Percentiles rank a stretch among this genome's conserved stretches.
Conservation (phyloP, 148 eudicot species). For the Rhododendron mucronatum region DNA sequence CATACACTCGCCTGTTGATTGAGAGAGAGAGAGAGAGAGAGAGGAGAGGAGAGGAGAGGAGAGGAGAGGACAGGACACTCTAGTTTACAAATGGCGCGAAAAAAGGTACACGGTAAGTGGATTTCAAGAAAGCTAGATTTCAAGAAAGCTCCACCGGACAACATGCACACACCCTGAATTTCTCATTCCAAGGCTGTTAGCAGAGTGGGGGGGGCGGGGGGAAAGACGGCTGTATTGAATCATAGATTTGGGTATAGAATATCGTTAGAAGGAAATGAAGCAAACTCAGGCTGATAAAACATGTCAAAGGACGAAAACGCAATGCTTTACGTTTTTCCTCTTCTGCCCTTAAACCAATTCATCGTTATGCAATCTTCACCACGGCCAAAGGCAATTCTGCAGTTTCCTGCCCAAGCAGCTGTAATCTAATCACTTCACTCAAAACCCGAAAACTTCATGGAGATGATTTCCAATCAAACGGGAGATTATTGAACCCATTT, state of each 20-base stretch:
- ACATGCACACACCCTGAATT: slow-evolving; percentile 4
- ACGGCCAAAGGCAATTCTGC: slow-evolving; percentile 3
- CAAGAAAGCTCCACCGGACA: slow-evolving; percentile 16
- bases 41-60: neutral
- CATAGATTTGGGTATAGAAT: neutral
- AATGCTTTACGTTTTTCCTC: slow-evolving; percentile 18
- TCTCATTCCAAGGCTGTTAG: slow-evolving; percentile 8
- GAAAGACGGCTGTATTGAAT: slow-evolving; percentile 15
- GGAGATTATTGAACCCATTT: slow-evolving; percentile 64
- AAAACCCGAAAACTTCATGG: slow-evolving; percentile 25
- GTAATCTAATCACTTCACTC: neutral
- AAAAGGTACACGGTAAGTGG: slow-evolving; percentile 11
- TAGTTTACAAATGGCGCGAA: slow-evolving; percentile 6
- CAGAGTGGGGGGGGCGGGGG: neutral
- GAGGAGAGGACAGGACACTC: neutral
- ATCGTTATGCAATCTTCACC: slow-evolving; percentile 9
- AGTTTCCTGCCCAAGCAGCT: slow-evolving; percentile 2
- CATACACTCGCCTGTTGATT: neutral
- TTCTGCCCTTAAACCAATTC: slow-evolving; percentile 5
- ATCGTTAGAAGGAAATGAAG: slow-evolving; percentile 12
- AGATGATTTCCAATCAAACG: slow-evolving; percentile 72
- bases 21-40: neutral
- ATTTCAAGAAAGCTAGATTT: slow-evolving; percentile 3
- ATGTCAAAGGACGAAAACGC: slow-evolving; percentile 18
- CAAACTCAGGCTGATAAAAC: slow-evolving; percentile 12